Conservation (phyloP, 306 rosid species). For the Astragalus membranaceus region DNA sequence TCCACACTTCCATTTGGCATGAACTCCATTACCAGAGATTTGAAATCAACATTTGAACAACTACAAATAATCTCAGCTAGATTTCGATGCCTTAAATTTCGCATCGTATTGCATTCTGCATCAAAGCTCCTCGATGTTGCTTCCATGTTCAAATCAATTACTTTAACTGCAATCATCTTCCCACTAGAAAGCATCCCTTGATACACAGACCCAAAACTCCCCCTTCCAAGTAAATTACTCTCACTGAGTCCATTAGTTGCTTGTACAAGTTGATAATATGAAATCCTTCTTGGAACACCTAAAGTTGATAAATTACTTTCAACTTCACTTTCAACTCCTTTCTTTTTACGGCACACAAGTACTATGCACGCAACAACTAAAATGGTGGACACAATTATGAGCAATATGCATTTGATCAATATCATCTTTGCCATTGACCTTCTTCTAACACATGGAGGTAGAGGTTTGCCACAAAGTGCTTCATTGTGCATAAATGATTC, state of each 20-base stretch:
- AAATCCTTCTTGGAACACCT: neutral
- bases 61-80: slow-evolving; percentile 9
- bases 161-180: slow-evolving; percentile 14
- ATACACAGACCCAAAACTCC: slow-evolving; percentile 21
- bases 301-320: neutral
- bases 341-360: neutral
- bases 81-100: slow-evolving; percentile 16
- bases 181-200: slow-evolving; percentile 20
- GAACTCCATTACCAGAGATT: slow-evolving; percentile 21
- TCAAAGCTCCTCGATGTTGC: slow-evolving; percentile 7
- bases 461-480: slow-evolving; percentile 28
- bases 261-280: slow-evolving; percentile 11
- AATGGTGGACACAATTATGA: neutral
- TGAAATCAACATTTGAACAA: slow-evolving; percentile 19
- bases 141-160: slow-evolving; percentile 4
- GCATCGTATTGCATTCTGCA: slow-evolving; percentile 16
- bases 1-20: slow-evolving; percentile 26
- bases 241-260: slow-evolving; percentile 13
- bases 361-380: neutral
- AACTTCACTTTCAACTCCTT: neutral
- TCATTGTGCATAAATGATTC: slow-evolving; percentile 23
- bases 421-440: neutral
- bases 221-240: slow-evolving; percentile 12
- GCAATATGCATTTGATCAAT: neutral
- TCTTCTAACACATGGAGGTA: slow-evolving; percentile 12